These are phyloP conservation scores for barley (Hordeum vulgare) DNA, from an alignment of 176 grass and related monocot genomes.

Conservation along the genomic window MorexV3_pseudomolecules_assembly NC_058519.1:468705549-468706048, in stretches of 20 bases:
- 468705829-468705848: slow-evolving; percentile 67
- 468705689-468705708: slow-evolving; percentile 8
- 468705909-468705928: slow-evolving; percentile 43
- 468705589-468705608: background rate
- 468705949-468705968: background rate
- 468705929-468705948: background rate
- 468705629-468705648: background rate
- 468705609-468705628: background rate
- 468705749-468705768: slow-evolving; percentile 54
- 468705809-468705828: slow-evolving; percentile 9
- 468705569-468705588: background rate
- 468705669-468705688: slow-evolving; percentile 15
- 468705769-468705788: slow-evolving; percentile 33
- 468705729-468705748: slow-evolving; percentile 58
- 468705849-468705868: slow-evolving; percentile 86
- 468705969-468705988: background rate
- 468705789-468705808: slow-evolving; percentile 13
- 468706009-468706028: background rate
- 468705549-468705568: background rate
- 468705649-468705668: slow-evolving; percentile 25
- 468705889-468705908: slow-evolving; percentile 83
- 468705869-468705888: slow-evolving; percentile 58
- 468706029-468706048: background rate
- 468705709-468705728: slow-evolving; percentile 44
- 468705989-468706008: background rate